These are phyloP conservation scores for Colletotrichum musicola DNA, from an alignment of 2,329 filamentous ascomycete genomes.

Conservation along the genomic window DNA sequence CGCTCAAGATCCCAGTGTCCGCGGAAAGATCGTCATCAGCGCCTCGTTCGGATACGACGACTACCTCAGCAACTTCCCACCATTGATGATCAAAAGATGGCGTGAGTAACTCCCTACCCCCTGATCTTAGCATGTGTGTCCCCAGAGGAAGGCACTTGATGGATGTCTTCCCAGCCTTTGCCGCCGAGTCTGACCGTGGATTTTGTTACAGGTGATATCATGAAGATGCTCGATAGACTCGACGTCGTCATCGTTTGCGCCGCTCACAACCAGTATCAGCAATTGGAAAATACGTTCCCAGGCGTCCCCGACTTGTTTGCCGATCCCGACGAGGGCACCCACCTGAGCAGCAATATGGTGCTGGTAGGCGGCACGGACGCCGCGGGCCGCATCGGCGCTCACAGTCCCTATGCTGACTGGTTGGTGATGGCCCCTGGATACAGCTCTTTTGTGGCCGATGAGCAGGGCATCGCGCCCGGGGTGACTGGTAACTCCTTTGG, in stretches of 20 bases:
- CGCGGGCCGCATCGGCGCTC: background rate
- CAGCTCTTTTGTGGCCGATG: background rate
- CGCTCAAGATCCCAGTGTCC: background rate
- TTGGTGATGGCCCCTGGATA: constrained; percentile 3
- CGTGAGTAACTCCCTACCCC: too few species aligned
- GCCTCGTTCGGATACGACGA: background rate
- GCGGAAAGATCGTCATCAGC: background rate
- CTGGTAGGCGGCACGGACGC: background rate
- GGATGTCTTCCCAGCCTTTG: background rate
- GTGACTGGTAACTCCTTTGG: background rate
- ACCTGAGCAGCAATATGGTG: background rate
- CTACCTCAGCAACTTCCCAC: background rate
- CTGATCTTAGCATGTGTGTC: too few species aligned
- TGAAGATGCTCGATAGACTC: background rate
- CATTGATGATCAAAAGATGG: too few species aligned
- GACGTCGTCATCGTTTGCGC: background rate
- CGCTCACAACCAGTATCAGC: background rate
- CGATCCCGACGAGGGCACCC: background rate
- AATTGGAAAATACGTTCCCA: background rate
- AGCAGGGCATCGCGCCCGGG: background rate
- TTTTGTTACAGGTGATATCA: background rate
- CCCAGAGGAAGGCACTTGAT: too few species aligned
- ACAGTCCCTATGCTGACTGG: background rate
- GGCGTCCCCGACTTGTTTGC: background rate
- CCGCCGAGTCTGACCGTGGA: background rate